Conservation (phyloP, 768 basidiomycete genomes). For the Lyophyllum decastes region DNA sequence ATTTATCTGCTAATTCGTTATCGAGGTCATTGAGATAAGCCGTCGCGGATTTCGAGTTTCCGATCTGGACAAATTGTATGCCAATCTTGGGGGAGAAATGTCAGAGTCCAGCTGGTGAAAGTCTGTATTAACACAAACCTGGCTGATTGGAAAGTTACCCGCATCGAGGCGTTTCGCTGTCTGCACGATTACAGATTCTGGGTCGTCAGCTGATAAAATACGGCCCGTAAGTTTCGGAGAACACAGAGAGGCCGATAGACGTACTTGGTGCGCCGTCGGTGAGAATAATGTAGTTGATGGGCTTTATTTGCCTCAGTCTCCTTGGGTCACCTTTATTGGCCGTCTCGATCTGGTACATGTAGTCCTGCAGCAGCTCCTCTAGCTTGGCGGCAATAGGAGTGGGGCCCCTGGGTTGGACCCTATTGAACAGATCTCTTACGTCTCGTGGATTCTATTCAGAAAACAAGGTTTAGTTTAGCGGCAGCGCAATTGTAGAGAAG, state of each 20-base stretch:
- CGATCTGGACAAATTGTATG: constrained; percentile 76
- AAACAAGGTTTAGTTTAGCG: not conserved
- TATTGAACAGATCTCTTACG: constrained; percentile 44
- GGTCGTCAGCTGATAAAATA: constrained; percentile 47
- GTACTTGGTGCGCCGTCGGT: constrained; percentile 66
- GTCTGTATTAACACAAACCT: constrained; percentile 34
- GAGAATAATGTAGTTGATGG: constrained; percentile 59
- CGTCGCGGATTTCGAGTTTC: constrained; percentile 39
- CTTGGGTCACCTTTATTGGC: constrained; percentile 24
- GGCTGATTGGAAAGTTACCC: constrained; percentile 49
- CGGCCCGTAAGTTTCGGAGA: not conserved
- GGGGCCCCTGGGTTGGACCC: constrained; percentile 41
- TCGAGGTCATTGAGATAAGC: constrained; percentile 57
- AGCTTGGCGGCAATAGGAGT: constrained; percentile 46
- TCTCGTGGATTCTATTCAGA: constrained; percentile 33
- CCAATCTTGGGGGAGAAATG: constrained; percentile 46
- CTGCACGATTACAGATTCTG: constrained; percentile 45
- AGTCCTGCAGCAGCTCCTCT: constrained; percentile 30
- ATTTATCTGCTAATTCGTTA: constrained; percentile 44
- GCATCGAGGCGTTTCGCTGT: constrained; percentile 53
- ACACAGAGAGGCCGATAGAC: constrained; percentile 16
- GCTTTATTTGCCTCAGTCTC: constrained; percentile 43
- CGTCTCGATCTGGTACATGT: constrained; percentile 25
- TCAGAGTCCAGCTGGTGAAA: not conserved
- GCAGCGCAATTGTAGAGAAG: not conserved